A percentile compares a stretch with the other conserved stretches of the same genome.
Evolutionary conservation across 768 basidiomycete species (phyloP).

Genomic region (Phaeotremella skinneri): DNA sequence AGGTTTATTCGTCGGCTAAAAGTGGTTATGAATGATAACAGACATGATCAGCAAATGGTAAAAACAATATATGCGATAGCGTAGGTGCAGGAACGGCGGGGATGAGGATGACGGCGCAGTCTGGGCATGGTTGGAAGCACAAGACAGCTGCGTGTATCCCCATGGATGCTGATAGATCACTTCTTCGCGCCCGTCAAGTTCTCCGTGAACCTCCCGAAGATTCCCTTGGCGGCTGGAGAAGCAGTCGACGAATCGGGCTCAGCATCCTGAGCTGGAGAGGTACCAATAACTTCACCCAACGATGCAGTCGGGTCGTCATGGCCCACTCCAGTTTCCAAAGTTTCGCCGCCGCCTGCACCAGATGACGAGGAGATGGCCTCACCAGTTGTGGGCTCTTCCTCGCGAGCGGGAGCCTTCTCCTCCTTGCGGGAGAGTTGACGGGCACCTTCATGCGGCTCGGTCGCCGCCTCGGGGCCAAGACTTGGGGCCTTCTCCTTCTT

Average conservation of each 20-base stretch:
- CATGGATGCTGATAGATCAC: too few relatives aligned
- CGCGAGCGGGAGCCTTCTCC: slow-evolving; percentile 71
- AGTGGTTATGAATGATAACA: too few relatives aligned
- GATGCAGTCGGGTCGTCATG: slow-evolving; percentile 22
- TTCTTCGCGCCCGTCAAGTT: slow-evolving; percentile 13
- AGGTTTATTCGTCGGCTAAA: too few relatives aligned
- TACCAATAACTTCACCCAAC: slow-evolving; percentile 38
- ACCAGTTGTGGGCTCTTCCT: slow-evolving; percentile 50
- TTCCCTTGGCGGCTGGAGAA: slow-evolving; percentile 27
- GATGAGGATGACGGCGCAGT: background rate
- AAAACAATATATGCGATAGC: too few relatives aligned
- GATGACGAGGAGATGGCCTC: slow-evolving; percentile 41
- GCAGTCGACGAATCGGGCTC: slow-evolving; percentile 10
- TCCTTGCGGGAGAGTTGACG: slow-evolving; percentile 62
- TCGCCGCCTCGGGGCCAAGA: slow-evolving; percentile 33
- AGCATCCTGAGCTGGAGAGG: slow-evolving; percentile 21
- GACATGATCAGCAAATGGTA: too few relatives aligned
- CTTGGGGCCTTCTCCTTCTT: slow-evolving; percentile 53
- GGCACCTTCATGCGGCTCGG: slow-evolving; percentile 51
- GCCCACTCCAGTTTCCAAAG: background rate
- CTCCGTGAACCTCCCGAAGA: slow-evolving; percentile 42
- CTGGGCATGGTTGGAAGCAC: background rate
- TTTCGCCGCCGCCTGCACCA: slow-evolving; percentile 9
- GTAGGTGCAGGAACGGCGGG: background rate
- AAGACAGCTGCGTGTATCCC: background rate